phyloP scores from a whole-genome alignment of 2,329 filamentous ascomycete species.

The Aspergillus versicolor region DNA sequence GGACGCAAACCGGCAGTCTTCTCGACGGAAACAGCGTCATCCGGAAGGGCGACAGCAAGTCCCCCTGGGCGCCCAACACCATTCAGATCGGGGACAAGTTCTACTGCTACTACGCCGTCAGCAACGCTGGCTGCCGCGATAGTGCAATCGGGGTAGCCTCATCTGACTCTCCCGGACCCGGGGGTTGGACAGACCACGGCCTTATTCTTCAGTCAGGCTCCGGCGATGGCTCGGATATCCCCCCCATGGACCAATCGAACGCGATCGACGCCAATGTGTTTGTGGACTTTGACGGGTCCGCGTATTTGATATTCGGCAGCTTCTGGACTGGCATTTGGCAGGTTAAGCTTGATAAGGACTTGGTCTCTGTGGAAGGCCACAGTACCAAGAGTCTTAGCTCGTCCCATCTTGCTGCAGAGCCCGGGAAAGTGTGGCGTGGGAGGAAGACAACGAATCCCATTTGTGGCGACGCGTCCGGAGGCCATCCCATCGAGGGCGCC shows the following conservation, averaged over 20 bases:
- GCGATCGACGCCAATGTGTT: conserved; percentile 61
- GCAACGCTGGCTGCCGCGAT: conserved; percentile 59
- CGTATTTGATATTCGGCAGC: conserved; percentile 62
- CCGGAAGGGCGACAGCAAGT: conserved; percentile 31
- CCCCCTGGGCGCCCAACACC: conserved; percentile 61
- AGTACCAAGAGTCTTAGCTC: conserved; percentile 21
- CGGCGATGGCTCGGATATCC: conserved; percentile 25
- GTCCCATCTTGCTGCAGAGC: conserved; percentile 31
- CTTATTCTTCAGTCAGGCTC: conserved; percentile 34
- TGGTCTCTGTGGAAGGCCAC: conserved; percentile 21
- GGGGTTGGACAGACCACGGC: conserved; percentile 38
- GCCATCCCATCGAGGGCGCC: conserved; percentile 33
- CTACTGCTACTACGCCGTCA: conserved; percentile 66
- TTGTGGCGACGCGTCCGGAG: conserved; percentile 30
- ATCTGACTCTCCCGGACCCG: conserved; percentile 37
- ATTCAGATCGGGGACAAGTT: conserved; percentile 56
- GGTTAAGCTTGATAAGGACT: conserved; percentile 46
- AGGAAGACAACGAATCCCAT: conserved; percentile 24
- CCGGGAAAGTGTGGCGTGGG: conserved; percentile 18
- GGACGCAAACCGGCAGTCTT: conserved; percentile 16
- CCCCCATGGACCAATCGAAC: conserved; percentile 51
- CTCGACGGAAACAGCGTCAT: conserved; percentile 33
- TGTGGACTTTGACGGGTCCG: conserved; percentile 33
- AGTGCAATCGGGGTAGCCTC: conserved; percentile 63
- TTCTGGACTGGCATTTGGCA: conserved; percentile 69